Conservation (phyloP, 2,329 filamentous ascomycete genomes). For the Neonectria punicea region DNA sequence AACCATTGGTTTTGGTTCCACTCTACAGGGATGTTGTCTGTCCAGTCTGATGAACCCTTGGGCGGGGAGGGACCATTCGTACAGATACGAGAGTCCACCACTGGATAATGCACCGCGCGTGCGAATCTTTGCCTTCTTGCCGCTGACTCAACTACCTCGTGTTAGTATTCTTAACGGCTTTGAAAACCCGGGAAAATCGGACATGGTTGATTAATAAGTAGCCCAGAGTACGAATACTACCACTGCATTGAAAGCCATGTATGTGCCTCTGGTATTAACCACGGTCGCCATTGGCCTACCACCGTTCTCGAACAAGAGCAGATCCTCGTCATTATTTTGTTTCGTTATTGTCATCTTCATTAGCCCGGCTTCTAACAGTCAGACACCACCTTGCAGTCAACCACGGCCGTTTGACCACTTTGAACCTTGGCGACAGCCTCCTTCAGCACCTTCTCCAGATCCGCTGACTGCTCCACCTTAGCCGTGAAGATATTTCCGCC, state of each 20-base stretch:
- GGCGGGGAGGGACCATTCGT: neutral
- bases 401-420: slow-evolving; percentile 61
- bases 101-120: neutral
- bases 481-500: slow-evolving; percentile 64
- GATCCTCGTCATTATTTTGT: slow-evolving; percentile 18
- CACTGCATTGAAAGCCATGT: neutral
- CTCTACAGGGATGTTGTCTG: neutral
- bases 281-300: neutral
- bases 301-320: neutral
- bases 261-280: neutral
- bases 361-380: slow-evolving; percentile 49
- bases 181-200: too few relatives aligned
- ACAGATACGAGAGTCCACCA: neutral
- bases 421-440: slow-evolving; percentile 63
- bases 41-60: neutral
- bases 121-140: neutral
- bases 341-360: slow-evolving; percentile 24
- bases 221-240: neutral
- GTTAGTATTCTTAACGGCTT: too few relatives aligned
- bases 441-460: slow-evolving; percentile 59
- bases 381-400: slow-evolving; percentile 63
- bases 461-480: slow-evolving; percentile 56
- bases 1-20: neutral
- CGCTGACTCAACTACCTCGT: neutral
- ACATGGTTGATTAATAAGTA: neutral